Conservation (phyloP, 164 flowering plant genomes). For the Aristolochia contorta region DNA sequence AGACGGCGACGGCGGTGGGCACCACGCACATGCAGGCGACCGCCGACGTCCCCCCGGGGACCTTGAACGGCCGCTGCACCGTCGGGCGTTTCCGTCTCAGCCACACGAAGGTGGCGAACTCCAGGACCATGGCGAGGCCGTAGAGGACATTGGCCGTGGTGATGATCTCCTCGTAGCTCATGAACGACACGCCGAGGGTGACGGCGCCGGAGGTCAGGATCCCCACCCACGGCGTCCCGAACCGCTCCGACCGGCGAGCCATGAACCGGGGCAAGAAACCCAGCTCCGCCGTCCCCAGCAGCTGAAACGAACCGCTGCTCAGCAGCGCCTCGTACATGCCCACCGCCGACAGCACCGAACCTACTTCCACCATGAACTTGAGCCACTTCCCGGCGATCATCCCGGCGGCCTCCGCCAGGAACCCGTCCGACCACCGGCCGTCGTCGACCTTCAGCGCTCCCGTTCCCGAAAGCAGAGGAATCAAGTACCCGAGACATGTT, state of each 20-base stretch:
- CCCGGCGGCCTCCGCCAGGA: conserved; percentile 39
- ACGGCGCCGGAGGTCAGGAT: conserved; percentile 29
- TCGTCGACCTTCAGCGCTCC: conserved; percentile 37
- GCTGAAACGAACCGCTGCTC: conserved; percentile 44
- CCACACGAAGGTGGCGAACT: conserved; percentile 50
- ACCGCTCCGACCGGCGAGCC: conserved; percentile 28
- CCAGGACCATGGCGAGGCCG: conserved; percentile 55
- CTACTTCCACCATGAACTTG: conserved; percentile 38
- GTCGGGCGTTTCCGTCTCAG: conserved; percentile 33
- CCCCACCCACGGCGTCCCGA: conserved; percentile 54
- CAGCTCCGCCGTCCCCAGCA: conserved; percentile 50
- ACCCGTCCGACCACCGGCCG: conserved; percentile 44
- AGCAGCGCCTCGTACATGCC: conserved; percentile 60
- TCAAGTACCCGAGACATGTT: conserved; percentile 33
- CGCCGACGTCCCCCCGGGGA: conserved; percentile 27
- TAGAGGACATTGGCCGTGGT: conserved; percentile 51
- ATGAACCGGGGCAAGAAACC: conserved; percentile 36
- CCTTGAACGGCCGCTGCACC: conserved; percentile 34
- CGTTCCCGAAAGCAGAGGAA: conserved; percentile 42
- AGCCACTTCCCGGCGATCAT: conserved; percentile 52
- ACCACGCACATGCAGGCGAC: conserved; percentile 38
- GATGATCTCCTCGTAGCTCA: conserved; percentile 37
- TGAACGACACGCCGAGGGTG: conserved; percentile 30
- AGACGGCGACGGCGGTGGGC: conserved; percentile 40
- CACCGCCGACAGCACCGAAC: conserved; percentile 34